Percentiles rank a stretch among this genome's conserved stretches.
Evolutionary conservation across 768 basidiomycete genomes (phyloP).

Genomic region (Pulveroboletus sp.): DNA sequence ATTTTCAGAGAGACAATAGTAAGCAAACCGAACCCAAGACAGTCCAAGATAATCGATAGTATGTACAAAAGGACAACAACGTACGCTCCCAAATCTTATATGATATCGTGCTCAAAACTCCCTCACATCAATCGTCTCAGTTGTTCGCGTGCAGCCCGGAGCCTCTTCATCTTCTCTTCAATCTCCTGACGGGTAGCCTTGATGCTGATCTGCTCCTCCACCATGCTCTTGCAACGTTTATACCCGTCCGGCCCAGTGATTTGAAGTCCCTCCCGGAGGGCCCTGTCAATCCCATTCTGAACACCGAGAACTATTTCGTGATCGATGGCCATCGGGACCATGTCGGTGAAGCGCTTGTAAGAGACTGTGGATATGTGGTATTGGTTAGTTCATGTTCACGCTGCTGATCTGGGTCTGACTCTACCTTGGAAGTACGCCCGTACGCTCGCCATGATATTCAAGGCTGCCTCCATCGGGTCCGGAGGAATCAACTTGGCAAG

Average conservation of each 20-base stretch:
- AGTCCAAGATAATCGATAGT: no score
- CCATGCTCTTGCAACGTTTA: constrained; percentile 46
- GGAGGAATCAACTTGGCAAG: constrained; percentile 48
- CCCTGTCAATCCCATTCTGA: constrained; percentile 42
- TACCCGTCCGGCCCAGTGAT: constrained; percentile 47
- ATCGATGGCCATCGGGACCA: constrained; percentile 43
- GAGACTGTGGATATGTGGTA: constrained; percentile 37
- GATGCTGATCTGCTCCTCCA: constrained; percentile 49
- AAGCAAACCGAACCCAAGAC: no score
- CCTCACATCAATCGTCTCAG: constrained; percentile 19
- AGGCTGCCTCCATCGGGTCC: constrained; percentile 52
- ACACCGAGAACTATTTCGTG: constrained; percentile 43
- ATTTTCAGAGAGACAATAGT: no score
- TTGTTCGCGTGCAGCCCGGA: constrained; percentile 46
- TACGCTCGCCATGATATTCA: constrained; percentile 69
- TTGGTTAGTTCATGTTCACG: neutral
- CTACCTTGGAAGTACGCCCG: constrained; percentile 77
- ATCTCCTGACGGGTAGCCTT: constrained; percentile 47
- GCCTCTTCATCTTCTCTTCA: constrained; percentile 47
- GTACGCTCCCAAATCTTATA: no score
- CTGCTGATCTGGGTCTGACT: neutral
- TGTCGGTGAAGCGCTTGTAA: constrained; percentile 45
- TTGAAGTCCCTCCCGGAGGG: constrained; percentile 47
- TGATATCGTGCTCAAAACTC: no score
- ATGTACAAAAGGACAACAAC: no score